Base-by-base conservation (phyloP, 345 rosid genomes). In the Turnera subulata region DNA sequence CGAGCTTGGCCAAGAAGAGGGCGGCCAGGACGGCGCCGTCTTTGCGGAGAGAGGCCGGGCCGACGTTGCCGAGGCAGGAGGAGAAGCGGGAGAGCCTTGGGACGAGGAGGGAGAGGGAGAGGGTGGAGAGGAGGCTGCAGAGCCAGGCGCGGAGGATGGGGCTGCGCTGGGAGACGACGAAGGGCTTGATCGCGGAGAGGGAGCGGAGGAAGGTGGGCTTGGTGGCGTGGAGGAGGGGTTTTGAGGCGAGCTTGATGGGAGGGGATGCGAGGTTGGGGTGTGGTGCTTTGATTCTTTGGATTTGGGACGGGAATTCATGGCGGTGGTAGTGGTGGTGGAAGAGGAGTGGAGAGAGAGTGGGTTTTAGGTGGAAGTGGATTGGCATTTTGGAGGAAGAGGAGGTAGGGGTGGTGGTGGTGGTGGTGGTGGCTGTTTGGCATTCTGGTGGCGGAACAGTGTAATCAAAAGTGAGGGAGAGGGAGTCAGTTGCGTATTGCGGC, bases 91-190 rank as follows among this genome's bases (percentile, higher is more conserved):
- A 91, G 32, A 86, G 35, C 40, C 76, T 73, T 14, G 99, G 91
- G 65, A 89, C 80, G 56, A 85, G 73, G 53, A 66, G 78, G 47
- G 89, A 84, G 46, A 92, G 89, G 17, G 94, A 86, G 47, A 76
- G 65, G 46, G 74, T 95, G 6, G 97, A 89, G 56, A 85, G 55
- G 46, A 81, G 75, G 66, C 96, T 83, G 69, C 83, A 92, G 58
- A 92, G 72, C 96, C 97, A 92, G 10, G 91, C 97, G 13, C 75
- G 64, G 65, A 92, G 80, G 73, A 92, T 69, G 67, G 77, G 68
- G 40, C 22, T 72, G 57, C 59, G 55, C 54, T 92, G 88, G 62
- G 96, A 68, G 61, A 76, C 71, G 32, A 92, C 58, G 58, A 70
- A 85, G 21, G 97, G 91, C 56, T 59, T 73, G 72, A 85, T 57